Base-by-base conservation (phyloP, 805 yeast species). In the Pichia membranifaciens region DNA sequence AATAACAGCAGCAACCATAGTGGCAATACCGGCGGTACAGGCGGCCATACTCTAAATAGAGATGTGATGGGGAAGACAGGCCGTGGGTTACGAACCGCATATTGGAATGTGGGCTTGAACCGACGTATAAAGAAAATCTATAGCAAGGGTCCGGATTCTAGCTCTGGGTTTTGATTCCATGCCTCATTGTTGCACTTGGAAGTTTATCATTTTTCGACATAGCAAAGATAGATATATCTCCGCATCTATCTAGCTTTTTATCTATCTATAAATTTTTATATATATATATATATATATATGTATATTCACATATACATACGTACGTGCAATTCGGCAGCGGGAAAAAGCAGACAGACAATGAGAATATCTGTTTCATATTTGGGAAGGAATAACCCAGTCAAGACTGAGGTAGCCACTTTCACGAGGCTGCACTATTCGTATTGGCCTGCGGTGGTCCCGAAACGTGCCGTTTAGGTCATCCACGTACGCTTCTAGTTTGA, bases 351-450 rank as follows among this genome's bases (percentile, higher is more conserved):
- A 25, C n/a, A n/a, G n/a, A n/a, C n/a, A n/a, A n/a, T n/a, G 29
- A 25, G 29, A 25, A 7, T 25, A 10, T 7, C 29, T 10, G 29
- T 25, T 25, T 15, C 23, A 5, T 18, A 12, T 37, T 41, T 31
- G 78, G 42, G 54, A 65, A 1, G 81, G 79, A 3, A 81, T 65
- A 53, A 75, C 72, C 51, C 79, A 71, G 58, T 81, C 87, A 53
- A 77, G 61, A 13, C 84, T 76, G 6, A 81, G 60, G 58, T 73
- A 81, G 1, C 79, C 87, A 28, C 76, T 68, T 44, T 69, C 58
- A 43, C 74, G 56, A 1, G 85, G 85, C 5, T 76, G 69, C 0
- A 82, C 69, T 9, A 83, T 50, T 28, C 56, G 54, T 15, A 77
- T 56, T 12, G 62, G 65, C 34, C 57, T 51, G 4, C 48, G 50